Base-by-base conservation (phyloP, 2,329 filamentous ascomycete species). In the Aureobasidium sp. region DNA sequence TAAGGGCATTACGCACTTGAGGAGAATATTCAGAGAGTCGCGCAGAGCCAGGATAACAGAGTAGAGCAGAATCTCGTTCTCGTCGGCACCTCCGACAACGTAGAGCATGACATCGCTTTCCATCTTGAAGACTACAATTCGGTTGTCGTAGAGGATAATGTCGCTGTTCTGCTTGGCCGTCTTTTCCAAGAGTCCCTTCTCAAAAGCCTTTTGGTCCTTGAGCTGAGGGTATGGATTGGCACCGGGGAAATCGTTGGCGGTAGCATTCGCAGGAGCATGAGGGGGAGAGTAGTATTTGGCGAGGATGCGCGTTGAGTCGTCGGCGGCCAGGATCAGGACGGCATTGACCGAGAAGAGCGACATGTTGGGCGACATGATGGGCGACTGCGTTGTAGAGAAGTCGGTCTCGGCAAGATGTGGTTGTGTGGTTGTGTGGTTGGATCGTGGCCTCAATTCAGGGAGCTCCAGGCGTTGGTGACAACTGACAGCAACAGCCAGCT, bases 31-130 rank as follows among this genome's bases (percentile, higher is more conserved):
- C 70, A 97, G 80, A 56, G 89, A 88, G 78, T 97, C 94, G 68
- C 94, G 82, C 68, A 97, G 78, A n/a, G 91, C 91, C 62, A 97
- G 80, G 60, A 97, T 85, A 53, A 96, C 92, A 74, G 76, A 96
- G 80, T 97, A 97, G 58, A 99, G 82, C 74, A 99, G 80, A 61
- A 99, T 89, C 79, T 99, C 94, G 76, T 97, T 99, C 82, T 99
- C 94, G 59, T 97, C 91, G 59, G 90, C 83, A 60, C 87, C 86
- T 67, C 93, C 93, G 12, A 99, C 90, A 29, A 97, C 89, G 74
- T 97, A 97, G 49, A 90, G 85, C 88, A 97, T 97, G 62, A 97
- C 89, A 75, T 99, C 94, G 69, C 90, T 91, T 80, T 99, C 94
- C 79, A 89, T 89, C 85, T 99, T 99, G 82, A 97, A 99, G 58